Conservation (phyloP, 1,284 basidiomycete genomes). For the Fomitiporia mediterranea region DNA sequence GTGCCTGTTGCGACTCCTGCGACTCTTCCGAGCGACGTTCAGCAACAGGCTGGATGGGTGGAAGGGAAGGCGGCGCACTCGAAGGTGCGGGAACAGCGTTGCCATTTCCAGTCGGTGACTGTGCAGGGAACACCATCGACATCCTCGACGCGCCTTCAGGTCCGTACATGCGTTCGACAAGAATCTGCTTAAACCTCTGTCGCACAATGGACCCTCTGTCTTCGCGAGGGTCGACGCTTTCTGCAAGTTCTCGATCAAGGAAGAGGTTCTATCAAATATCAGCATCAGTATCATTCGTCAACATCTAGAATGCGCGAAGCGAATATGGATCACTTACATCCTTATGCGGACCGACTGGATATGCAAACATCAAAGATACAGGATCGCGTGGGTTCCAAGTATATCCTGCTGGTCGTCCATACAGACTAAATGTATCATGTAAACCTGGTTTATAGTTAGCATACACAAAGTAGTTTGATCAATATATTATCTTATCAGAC, state of each 20-base stretch:
- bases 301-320: background rate
- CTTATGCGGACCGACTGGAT: slow-evolving; percentile 69
- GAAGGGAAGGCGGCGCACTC: slow-evolving; percentile 14
- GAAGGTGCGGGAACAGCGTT: background rate
- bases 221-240: slow-evolving; percentile 74
- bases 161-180: slow-evolving; percentile 62
- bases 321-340: slow-evolving; percentile 47
- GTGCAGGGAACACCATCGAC: slow-evolving; percentile 5
- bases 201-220: slow-evolving; percentile 72
- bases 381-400: slow-evolving; percentile 84
- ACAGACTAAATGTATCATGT: slow-evolving; percentile 84
- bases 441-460: slow-evolving; percentile 45
- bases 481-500: slow-evolving; percentile 26
- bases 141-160: slow-evolving; percentile 21
- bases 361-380: slow-evolving; percentile 74
- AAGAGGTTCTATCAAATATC: slow-evolving; percentile 62
- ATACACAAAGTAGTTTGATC: slow-evolving; percentile 11
- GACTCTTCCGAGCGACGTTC: slow-evolving; percentile 18
- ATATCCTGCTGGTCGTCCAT: slow-evolving; percentile 80
- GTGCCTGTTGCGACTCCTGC: slow-evolving; percentile 14
- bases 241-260: slow-evolving; percentile 81
- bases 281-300: slow-evolving; percentile 4
- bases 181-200: slow-evolving; percentile 54
- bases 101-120: slow-evolving; percentile 1
- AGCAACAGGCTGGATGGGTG: slow-evolving; percentile 13